Evolutionary conservation across 2,329 filamentous ascomycete genomes (phyloP).

Genomic region (Claviceps purpurea): DNA sequence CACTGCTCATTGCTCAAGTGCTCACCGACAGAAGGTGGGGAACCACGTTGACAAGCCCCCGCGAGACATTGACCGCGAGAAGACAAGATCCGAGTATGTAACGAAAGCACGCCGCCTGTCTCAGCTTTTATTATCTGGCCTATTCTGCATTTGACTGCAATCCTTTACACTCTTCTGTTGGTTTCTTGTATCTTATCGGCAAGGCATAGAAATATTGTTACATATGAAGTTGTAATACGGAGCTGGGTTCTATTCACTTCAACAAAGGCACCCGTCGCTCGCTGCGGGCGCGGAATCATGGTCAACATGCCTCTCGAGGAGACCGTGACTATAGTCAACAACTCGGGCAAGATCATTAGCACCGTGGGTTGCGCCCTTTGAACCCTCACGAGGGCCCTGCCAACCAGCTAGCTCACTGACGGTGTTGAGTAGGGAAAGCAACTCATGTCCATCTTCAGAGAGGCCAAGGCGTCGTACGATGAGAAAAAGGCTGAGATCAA

Average conservation of each 20-base stretch:
- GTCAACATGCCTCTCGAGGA: constrained; percentile 37
- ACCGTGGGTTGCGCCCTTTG: constrained; percentile 45
- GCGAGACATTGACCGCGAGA: too few relatives aligned
- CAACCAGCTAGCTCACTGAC: neutral
- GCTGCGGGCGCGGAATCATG: neutral
- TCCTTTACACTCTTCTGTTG: too few relatives aligned
- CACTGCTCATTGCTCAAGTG: too few relatives aligned
- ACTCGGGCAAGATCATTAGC: constrained; percentile 79
- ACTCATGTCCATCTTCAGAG: constrained; percentile 78
- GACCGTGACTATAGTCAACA: constrained; percentile 82
- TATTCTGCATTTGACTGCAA: too few relatives aligned
- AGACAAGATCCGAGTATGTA: too few relatives aligned
- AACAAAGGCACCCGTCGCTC: neutral
- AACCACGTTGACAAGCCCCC: too few relatives aligned
- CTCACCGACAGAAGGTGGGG: too few relatives aligned
- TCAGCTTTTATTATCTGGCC: too few relatives aligned
- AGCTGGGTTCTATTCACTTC: neutral
- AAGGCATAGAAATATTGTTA: too few relatives aligned
- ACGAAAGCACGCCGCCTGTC: too few relatives aligned
- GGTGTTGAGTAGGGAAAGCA: constrained; percentile 59
- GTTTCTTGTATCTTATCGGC: too few relatives aligned
- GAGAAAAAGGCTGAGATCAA: constrained; percentile 77
- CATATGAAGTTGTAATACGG: neutral
- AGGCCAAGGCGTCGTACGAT: constrained; percentile 76
- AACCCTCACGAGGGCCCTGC: neutral